Evolutionary conservation across 73 alveolate genomes (phyloP), one percentile per base, ranked within the genome.

Genomic region (Paramecium tetraurelia): DNA sequence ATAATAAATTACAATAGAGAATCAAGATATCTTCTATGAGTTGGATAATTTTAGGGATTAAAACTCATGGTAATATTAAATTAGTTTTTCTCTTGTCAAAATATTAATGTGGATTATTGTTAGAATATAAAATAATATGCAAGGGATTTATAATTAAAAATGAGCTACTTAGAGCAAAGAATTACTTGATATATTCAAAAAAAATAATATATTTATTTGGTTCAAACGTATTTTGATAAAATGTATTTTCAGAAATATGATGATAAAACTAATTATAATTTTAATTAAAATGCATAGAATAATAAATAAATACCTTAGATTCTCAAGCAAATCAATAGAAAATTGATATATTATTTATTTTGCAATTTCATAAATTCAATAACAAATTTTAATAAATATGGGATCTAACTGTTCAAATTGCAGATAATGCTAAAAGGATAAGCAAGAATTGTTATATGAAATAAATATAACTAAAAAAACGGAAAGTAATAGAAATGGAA

Each of bases 321-420:
- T 0, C 59, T 12, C 22, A 12, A 3, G 16, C 14, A 48, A 14
- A 16, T 48, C 59, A 5, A 14, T 1, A 0, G 16, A 7, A 48
- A 48, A 14, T n/a, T 53, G 69, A 53, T 53, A 53, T 53, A 53
- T 53, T 16, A 53, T 53, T 53, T 53, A n/a, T 22, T 16, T 53
- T n/a, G 7, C 16, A 53, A 53, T 53, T 53, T 53, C 14, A 18
- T 18, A 20, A 53, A 53, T 53, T 53, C 69, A 53, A 53, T 53
- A 53, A 53, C 18, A 5, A 8, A 1, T n/a, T 63, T 63, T 31
- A 31, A 63, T 63, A 63, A 31, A 63, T 12, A 72, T 72, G 86
- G 86, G 86, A 4, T 20, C 36, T 8, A 33, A 72, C 46, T 72
- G 86, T 20, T 72, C 86, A 2, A 72, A 72, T 72, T 72, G 86